Base-by-base conservation (phyloP, 306 rosid species). In the Gillenia trifoliata region DNA sequence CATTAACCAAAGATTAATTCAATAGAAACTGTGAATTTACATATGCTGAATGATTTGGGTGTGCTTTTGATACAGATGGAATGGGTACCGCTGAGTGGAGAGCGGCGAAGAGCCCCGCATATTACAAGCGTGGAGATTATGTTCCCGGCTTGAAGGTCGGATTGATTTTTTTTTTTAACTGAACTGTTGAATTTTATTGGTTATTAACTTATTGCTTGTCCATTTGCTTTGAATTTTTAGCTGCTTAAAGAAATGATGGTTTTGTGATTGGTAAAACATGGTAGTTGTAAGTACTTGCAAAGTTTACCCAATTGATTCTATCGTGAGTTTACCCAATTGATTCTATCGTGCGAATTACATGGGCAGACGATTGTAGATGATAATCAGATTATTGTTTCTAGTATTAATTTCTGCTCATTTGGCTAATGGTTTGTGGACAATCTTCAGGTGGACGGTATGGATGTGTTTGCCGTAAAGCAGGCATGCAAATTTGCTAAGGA, bases 51-150 rank as follows among this genome's bases (percentile, higher is more conserved):
- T 59, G 74, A 28, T 80, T 78, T 70, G 59, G 43, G 22, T 68
- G 8, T 65, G n/a, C 20, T 28, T 74, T 62, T 69, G 36, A 23
- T 13, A 29, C 84, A 94, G 98, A 94, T 77, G 98, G 96, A 26
- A 94, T 94, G 98, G 98, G 97, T 23, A 94, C 97, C n/a, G 98
- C 98, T 0, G 96, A 87, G 66, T 91, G 97, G 98, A 91, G 92
- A 78, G 98, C 98, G 30, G 90, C 96, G 2, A 94, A 94, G 88
- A 91, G 82, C 78, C 85, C 96, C 43, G 80, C 96, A 50, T 94
- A 94, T 77, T 94, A 91, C 87, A 91, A 89, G 88, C 97, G 98
- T 67, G 98, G 97, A 17, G 96, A 94, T 78, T 94, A 91, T 75
- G 98, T 82, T 86, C 96, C 97, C 67, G 97, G 98, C 23, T 80